These are phyloP conservation scores for Cladochytrium tenue DNA, from an alignment of 371 early-diverging fungal genomes.

Conservation along the genomic window DNA sequence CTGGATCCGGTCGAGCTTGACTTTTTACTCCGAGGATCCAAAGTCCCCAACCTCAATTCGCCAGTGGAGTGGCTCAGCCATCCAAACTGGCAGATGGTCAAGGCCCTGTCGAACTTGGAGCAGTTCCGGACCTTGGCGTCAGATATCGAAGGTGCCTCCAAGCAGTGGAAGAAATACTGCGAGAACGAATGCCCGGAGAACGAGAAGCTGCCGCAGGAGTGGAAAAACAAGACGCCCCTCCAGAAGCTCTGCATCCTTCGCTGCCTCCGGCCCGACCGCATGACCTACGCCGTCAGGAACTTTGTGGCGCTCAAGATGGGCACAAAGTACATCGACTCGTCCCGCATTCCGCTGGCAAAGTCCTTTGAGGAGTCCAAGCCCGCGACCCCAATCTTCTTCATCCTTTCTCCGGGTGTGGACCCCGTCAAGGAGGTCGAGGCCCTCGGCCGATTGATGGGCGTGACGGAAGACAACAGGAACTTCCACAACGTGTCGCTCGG, in stretches of 20 bases:
- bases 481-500: conserved; percentile 68
- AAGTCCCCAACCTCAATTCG: conserved; percentile 42
- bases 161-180: conserved; percentile 69
- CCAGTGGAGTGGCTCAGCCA: conserved; percentile 59
- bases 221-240: conserved; percentile 65
- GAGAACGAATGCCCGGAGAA: conserved; percentile 64
- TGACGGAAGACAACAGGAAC: conserved; percentile 58
- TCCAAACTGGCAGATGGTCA: conserved; percentile 55
- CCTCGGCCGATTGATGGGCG: conserved; percentile 47
- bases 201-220: conserved; percentile 67
- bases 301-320: conserved; percentile 63
- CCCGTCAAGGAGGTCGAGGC: conserved; percentile 69
- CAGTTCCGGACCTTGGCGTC: conserved; percentile 53
- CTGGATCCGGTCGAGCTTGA: conserved; percentile 57
- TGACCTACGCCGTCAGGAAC: conserved; percentile 61
- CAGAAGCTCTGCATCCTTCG: conserved; percentile 64
- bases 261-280: conserved; percentile 62
- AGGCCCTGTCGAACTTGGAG: conserved; percentile 59
- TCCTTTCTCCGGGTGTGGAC: conserved; percentile 67
- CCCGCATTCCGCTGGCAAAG: conserved; percentile 50
- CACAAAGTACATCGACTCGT: conserved; percentile 51
- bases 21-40: conserved; percentile 57
- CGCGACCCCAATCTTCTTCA: conserved; percentile 64
- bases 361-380: conserved; percentile 56
- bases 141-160: conserved; percentile 62